Conservation (phyloP, 1,139 yeast species). For the Geotrichum histeridarum region DNA sequence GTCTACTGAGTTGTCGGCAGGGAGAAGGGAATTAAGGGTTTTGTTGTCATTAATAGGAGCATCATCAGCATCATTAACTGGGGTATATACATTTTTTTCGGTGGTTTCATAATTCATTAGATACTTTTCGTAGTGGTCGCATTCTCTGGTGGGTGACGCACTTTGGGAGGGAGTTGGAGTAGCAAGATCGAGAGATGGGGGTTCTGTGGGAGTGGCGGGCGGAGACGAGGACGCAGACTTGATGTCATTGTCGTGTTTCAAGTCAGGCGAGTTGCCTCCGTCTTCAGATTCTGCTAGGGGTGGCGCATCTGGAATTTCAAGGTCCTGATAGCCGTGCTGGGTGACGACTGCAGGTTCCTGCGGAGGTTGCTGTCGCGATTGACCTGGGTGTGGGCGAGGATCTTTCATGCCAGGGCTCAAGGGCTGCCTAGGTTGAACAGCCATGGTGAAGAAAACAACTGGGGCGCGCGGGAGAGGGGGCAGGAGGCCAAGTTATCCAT, state of each 20-base stretch:
- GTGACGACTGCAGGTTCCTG: background rate
- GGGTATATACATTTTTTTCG: constrained; percentile 12
- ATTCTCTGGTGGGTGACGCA: constrained; percentile 19
- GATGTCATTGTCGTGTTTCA: constrained; percentile 5
- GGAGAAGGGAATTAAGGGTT: background rate
- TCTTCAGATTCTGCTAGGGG: background rate
- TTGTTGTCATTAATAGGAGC: background rate
- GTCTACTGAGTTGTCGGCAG: background rate
- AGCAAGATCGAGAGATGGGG: constrained; percentile 20
- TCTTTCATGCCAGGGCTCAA: constrained; percentile 3
- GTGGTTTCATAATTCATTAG: constrained; percentile 10
- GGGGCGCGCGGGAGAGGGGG: background rate
- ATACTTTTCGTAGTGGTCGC: constrained; percentile 5
- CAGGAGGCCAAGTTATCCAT: background rate
- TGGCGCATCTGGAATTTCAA: background rate
- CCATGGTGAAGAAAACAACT: constrained; percentile 3
- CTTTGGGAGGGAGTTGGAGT: constrained; percentile 21
- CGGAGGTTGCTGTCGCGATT: background rate
- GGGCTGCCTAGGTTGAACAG: constrained; percentile 9
- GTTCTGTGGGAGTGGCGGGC: constrained; percentile 18
- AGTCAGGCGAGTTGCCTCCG: background rate
- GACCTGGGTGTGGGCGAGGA: background rate
- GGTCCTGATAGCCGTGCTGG: background rate
- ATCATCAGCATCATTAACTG: background rate
- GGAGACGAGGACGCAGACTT: constrained; percentile 14